Evolutionary conservation across 371 early-diverging fungal species (phyloP).

Genomic region (Amoeboaphelidium protococcarum): DNA sequence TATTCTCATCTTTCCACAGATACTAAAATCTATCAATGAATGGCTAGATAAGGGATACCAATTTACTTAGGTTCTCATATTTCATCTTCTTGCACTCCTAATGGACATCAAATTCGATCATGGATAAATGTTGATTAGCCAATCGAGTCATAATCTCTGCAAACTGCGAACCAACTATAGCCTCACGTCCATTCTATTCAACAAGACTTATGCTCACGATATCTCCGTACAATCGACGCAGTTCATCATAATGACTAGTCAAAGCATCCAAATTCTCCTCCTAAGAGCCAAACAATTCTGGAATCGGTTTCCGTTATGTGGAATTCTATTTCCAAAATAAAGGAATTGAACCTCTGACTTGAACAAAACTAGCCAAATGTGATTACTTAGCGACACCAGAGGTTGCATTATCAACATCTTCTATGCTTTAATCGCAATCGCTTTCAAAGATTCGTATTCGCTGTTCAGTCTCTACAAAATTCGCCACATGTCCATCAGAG

Average conservation of each 20-base stretch:
- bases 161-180: background rate
- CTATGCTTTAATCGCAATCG: background rate
- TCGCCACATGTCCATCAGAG: conserved; percentile 72
- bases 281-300: background rate
- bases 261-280: background rate
- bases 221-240: background rate
- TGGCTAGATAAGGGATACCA: conserved; percentile 34
- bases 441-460: conserved; percentile 20
- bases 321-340: conserved; percentile 71
- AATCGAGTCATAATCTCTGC: background rate
- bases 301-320: background rate
- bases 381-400: too few species aligned
- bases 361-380: conserved; percentile 30
- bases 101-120: conserved; percentile 82
- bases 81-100: conserved; percentile 73
- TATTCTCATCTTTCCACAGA: conserved; percentile 2
- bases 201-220: background rate
- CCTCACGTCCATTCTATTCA: background rate
- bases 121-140: background rate
- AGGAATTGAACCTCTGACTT: conserved; percentile 94
- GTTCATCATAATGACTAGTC: background rate
- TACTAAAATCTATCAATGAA: background rate
- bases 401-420: too few species aligned
- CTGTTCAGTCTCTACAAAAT: conserved; percentile 97
- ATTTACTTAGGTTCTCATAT: conserved; percentile 47